Evolutionary conservation across 2,329 filamentous ascomycete genomes (phyloP), one percentile per base, ranked within the genome.

Genomic region (Daldinia sp.): DNA sequence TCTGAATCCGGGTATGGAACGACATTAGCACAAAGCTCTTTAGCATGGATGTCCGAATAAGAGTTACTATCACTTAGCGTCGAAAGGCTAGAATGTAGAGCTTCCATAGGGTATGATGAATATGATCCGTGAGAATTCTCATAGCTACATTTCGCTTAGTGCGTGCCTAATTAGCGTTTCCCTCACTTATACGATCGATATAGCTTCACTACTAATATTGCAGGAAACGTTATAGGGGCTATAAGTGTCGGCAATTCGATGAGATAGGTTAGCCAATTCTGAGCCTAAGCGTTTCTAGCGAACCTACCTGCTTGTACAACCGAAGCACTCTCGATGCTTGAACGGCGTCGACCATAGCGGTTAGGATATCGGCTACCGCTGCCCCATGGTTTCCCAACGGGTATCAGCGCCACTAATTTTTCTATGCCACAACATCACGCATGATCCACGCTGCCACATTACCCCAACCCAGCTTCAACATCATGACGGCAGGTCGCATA

Each of bases 401-500:
- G 66, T 28, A 46, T 23, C 53, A 62, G 26, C 64, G 60, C 69
- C 61, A 66, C 67, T 59, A 65, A 68, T 68, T 65, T 62, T 66
- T 68, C 61, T 64, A 62, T 69, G 67, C 63, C 69, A 71, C 66
- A 71, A 63, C 69, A 69, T 67, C 69, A 66, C 66, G 66, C 69
- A 71, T 71, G 66, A 70, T 68, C 60, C 58, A 65, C 60, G 67
- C 64, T 71, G 61, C 67, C 64, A 66, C 69, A 71, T 72, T 72
- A 69, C 69, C 69, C 69, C 69, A 70, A 72, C 69, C 69, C 69
- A 72, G 69, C 63, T 67, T 57, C 46, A 65, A 65, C 61, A 66
- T 65, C 63, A 68, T 72, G 67, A 70, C 67, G 64, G 67, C 67
- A 70, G 60, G 63, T 70, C 67, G 69, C 69, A 71, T 72, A 54